Base-by-base conservation (phyloP, 345 rosid species). In the Citrus inodora region DNA sequence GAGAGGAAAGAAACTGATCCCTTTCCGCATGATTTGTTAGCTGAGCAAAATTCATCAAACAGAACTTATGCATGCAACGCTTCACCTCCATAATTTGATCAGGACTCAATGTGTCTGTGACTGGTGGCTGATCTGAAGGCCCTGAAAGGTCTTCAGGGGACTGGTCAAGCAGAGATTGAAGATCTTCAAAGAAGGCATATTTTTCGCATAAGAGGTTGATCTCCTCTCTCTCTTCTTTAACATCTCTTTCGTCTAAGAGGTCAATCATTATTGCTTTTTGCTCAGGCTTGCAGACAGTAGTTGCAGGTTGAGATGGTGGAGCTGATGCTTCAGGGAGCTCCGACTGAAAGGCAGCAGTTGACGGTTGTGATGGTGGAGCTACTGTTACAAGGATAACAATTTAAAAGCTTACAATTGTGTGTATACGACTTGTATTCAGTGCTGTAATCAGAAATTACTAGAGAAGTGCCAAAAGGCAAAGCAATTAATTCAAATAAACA, bases 1-100 rank as follows among this genome's bases (percentile, higher is more conserved):
- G 74, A 24, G 74, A 71, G 7, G 62, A 71, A 71, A 51, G 5
- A n/a, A 71, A 48, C 4, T 30, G 33, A n/a, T 71, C 74, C 59
- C 48, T 71, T 40, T 42, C 40, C 0, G 9, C 40, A 19, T 22
- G 27, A 71, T 71, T 19, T 16, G 53, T 51, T n/a, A 71, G 74
- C 17, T 56, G 11, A 38, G 21, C 42, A 30, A 71, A 53, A 37
- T 53, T 71, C 62, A 53, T 28, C 24, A 6, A 30, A 28, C 67
- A 4, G 67, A 14, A 27, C 67, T 27, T 33, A 62, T 13, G 67
- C 19, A 27, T 28, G 35, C 11, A 62, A 27, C 14, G 22, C 14
- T 27, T 62, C 37, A 17, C 37, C 19, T 62, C 37, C 48, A 42
- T 42, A 62, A 10, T 14, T 62, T 62, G 19, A 5, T 28, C 35